Evolutionary conservation across 2,329 filamentous ascomycete species (phyloP), one percentile per base, ranked within the genome.

Genomic region (Albifimbria verrucaria): DNA sequence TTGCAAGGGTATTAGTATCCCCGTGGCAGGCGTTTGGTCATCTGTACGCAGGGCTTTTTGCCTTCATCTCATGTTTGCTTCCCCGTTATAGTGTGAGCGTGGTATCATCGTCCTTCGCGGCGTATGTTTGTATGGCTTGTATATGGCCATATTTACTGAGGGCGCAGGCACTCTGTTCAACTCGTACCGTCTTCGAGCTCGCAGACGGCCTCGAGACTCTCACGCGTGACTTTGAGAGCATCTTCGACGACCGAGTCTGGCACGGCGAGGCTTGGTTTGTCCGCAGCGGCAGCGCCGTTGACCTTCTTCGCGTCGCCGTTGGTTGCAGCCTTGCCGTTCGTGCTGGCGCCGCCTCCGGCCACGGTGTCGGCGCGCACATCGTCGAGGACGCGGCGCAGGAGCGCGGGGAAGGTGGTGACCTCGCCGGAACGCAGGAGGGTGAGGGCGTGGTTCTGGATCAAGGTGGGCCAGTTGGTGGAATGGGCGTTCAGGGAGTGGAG

Each of bases 401-500:
- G 80, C n/a, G 75, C 76, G 2, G 83, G 83, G 65, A 86, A 87
- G 5, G 78, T 84, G 21, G 75, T 77, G 48, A 78, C 76, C 56
- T 86, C 79, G 67, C 82, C 82, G 44, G 76, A 79, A 56, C 83
- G 83, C 22, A 87, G 77, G 58, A 87, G 79, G 20, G 75, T 59
- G 28, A 86, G 77, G 39, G 83, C 84, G 68, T 86, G 83, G 51
- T 72, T 68, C 62, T 86, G 81, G 57, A 87, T 72, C 48, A 72
- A 62, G 11, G 83, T 83, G 2, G 83, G 83, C 83, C 84, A 87
- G 74, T 87, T 84, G 57, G 77, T 72, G 4, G 73, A 67, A 69
- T 85, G 75, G 48, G 83, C 72, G 67, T 87, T 74, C 50, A 87
- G 80, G 55, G 79, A 68, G 70, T 87, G 83, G 42, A 86, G 79